Evolutionary conservation across 371 early-diverging fungal genomes (phyloP).

Genomic region (Rhizopus arrhizus): DNA sequence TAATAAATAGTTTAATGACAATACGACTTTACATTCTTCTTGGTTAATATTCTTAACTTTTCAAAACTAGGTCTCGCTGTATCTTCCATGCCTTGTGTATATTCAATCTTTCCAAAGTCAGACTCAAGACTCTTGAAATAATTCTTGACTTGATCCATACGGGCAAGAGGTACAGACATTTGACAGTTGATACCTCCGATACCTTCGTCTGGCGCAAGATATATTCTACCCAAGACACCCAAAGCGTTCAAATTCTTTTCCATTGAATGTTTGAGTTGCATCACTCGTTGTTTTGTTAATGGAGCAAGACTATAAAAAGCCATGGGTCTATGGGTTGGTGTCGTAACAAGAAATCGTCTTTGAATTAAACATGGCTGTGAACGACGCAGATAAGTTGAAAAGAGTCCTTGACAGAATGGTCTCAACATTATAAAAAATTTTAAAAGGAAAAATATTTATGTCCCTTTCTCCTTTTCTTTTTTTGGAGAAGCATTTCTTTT

Average conservation of each 20-base stretch:
- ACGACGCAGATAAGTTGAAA: too few relatives aligned
- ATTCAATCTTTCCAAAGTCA: constrained; percentile 41
- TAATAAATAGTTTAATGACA: not conserved
- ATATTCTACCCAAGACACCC: constrained; percentile 70
- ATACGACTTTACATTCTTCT: constrained; percentile 51
- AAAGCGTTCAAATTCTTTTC: constrained; percentile 40
- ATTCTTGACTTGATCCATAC: constrained; percentile 40
- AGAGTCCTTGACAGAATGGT: too few relatives aligned
- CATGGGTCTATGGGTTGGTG: constrained; percentile 29
- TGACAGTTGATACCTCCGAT: constrained; percentile 77
- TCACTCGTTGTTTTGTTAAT: constrained; percentile 18
- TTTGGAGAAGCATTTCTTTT: too few relatives aligned
- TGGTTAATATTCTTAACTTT: constrained; percentile 65
- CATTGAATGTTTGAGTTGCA: constrained; percentile 21
- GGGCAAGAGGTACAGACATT: constrained; percentile 61
- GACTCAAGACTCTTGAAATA: constrained; percentile 38
- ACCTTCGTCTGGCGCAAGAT: constrained; percentile 58
- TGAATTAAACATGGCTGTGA: not conserved
- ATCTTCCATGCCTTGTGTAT: constrained; percentile 69
- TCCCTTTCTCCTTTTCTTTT: too few relatives aligned
- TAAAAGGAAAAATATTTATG: too few relatives aligned
- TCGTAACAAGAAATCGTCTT: constrained; percentile 1
- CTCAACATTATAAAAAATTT: too few relatives aligned
- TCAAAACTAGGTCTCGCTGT: constrained; percentile 54
- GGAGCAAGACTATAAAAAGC: constrained; percentile 40